Conservation (phyloP, 768 basidiomycete species). For the Hirschioporus abietinus region DNA sequence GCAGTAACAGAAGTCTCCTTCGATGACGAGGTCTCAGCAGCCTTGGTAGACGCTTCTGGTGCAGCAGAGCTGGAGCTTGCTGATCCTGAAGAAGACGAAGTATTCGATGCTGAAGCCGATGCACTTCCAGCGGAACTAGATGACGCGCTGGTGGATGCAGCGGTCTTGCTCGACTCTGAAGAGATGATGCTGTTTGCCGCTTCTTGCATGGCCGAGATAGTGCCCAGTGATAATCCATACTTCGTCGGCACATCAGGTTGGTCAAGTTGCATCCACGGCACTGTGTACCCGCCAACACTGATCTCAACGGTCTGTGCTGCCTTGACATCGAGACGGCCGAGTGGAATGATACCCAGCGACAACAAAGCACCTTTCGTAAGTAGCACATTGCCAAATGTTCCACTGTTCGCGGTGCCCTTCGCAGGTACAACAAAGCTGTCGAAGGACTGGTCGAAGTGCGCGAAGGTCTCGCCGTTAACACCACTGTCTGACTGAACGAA, state of each 20-base stretch:
- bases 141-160: constrained; percentile 3
- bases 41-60: neutral
- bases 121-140: neutral
- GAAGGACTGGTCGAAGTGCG: constrained; percentile 54
- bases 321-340: constrained; percentile 48
- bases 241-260: constrained; percentile 48
- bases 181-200: neutral
- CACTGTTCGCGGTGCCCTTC: constrained; percentile 56
- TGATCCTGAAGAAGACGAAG: constrained; percentile 10
- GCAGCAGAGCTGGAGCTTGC: constrained; percentile 5
- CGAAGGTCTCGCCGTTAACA: constrained; percentile 48
- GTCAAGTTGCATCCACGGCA: constrained; percentile 61
- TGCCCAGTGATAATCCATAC: constrained; percentile 26
- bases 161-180: constrained; percentile 1
- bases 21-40: neutral
- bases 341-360: constrained; percentile 53
- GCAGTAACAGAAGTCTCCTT: constrained; percentile 1
- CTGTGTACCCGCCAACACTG: constrained; percentile 49
- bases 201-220: neutral
- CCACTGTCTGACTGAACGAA: constrained; percentile 53
- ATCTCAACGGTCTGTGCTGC: constrained; percentile 42
- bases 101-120: neutral
- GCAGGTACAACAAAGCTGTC: constrained; percentile 51
- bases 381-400: constrained; percentile 49
- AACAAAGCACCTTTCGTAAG: constrained; percentile 53